These are phyloP conservation scores for Coffea eugenioides DNA, from an alignment of 257 asterid species.

Conservation along the genomic window DNA sequence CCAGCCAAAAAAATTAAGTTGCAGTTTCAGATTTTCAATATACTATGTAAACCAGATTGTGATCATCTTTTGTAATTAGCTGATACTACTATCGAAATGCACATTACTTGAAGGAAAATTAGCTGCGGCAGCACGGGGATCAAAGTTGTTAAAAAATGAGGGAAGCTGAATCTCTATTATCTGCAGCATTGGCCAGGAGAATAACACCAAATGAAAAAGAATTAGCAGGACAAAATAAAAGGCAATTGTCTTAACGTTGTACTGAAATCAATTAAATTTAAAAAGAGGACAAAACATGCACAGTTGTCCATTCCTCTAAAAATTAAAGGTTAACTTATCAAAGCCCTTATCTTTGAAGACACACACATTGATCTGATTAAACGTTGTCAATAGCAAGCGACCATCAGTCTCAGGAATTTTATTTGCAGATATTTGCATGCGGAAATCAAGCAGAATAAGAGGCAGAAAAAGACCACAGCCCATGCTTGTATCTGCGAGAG, in stretches of 20 bases:
- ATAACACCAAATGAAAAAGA: neutral
- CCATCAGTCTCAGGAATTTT: neutral
- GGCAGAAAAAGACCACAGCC: neutral
- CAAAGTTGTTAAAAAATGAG: slow-evolving; percentile 81
- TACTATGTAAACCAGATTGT: neutral
- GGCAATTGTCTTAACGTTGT: neutral
- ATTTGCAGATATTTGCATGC: neutral
- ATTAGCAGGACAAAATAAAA: slow-evolving; percentile 1
- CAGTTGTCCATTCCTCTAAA: neutral
- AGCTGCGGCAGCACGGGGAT: slow-evolving; percentile 92
- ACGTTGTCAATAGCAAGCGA: neutral
- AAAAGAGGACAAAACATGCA: neutral
- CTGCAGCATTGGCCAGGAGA: slow-evolving; percentile 38
- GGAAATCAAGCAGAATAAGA: neutral
- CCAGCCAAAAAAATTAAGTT: slow-evolving; percentile 11
- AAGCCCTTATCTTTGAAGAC: too few species aligned
- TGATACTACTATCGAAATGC: slow-evolving; percentile 9
- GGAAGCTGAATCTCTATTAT: slow-evolving; percentile 86
- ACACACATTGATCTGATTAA: too few species aligned
- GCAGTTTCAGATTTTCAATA: neutral
- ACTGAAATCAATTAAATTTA: too few species aligned
- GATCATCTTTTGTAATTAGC: slow-evolving; percentile 1
- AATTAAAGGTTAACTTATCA: neutral
- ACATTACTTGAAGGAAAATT: slow-evolving; percentile 75
- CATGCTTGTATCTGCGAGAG: neutral